Evolutionary conservation across 257 asterid species (phyloP).

Genomic region (Nicotiana noctiflora): DNA sequence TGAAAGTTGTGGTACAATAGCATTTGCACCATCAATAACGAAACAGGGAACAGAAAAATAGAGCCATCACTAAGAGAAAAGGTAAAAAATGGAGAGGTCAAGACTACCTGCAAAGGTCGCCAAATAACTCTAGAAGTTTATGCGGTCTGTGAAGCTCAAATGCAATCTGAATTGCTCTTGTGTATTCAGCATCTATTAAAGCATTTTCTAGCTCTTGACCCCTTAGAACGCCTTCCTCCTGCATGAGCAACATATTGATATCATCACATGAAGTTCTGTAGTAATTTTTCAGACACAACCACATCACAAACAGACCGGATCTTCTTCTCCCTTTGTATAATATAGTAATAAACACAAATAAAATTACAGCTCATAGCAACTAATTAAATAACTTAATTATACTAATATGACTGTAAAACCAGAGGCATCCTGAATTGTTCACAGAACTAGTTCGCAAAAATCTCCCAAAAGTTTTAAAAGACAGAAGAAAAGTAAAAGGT

Average conservation of each 20-base stretch:
- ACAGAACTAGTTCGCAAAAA: background rate
- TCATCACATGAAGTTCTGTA: background rate
- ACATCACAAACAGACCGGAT: background rate
- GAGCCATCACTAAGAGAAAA: background rate
- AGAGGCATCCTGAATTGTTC: background rate
- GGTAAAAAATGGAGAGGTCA: background rate
- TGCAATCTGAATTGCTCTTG: constrained; percentile 76
- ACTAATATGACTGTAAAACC: background rate
- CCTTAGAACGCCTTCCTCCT: constrained; percentile 83
- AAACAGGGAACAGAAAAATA: background rate
- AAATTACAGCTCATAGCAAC: background rate
- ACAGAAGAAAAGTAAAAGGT: background rate
- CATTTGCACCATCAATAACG: background rate
- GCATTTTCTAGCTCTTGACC: constrained; percentile 97
- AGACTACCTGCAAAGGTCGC: constrained; percentile 64
- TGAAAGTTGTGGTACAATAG: background rate
- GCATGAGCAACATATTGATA: constrained; percentile 24
- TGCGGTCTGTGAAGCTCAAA: constrained; percentile 89
- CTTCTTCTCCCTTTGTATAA: background rate
- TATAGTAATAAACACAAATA: background rate
- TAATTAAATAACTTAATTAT: background rate
- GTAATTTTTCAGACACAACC: background rate
- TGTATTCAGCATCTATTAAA: constrained; percentile 62
- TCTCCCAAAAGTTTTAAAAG: background rate
- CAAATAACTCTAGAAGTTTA: constrained; percentile 67